phyloP scores from a whole-genome alignment of 208 protist species.

The Naegleria lovaniensis region DNA sequence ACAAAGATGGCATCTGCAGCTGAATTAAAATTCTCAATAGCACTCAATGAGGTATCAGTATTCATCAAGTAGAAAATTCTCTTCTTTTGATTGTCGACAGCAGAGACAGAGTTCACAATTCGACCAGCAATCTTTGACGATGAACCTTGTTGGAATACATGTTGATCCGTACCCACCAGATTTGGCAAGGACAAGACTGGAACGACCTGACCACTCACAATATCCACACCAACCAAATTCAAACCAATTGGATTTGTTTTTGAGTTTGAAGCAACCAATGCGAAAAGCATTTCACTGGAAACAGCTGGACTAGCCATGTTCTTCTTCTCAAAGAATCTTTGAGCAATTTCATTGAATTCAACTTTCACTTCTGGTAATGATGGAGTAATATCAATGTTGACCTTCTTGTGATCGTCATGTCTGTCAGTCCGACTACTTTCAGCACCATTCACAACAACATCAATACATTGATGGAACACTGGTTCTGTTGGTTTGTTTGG shows the following conservation, averaged over 20 bases:
- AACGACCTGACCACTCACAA: neutral
- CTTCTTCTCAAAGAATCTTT: neutral
- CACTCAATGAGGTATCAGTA: neutral
- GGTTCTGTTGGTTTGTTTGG: conserved; percentile 24
- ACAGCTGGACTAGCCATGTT: neutral
- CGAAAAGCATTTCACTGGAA: neutral
- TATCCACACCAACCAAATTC: neutral
- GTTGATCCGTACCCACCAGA: neutral
- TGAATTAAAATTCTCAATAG: neutral
- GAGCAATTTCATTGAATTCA: neutral
- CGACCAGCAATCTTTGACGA: neutral
- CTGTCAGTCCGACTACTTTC: too few relatives aligned
- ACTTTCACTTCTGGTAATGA: neutral
- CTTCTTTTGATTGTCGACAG: neutral
- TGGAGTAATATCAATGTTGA: too few relatives aligned
- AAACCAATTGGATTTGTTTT: neutral
- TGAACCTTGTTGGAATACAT: neutral
- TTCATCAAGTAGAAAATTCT: neutral
- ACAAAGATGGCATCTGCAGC: neutral
- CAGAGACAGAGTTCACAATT: neutral
- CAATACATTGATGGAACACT: conserved; percentile 27
- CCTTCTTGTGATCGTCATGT: too few relatives aligned
- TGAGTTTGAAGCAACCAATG: neutral
- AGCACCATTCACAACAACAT: neutral
- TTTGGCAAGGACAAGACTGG: neutral